Conservation (phyloP, 1,139 yeast species). For the Hanseniaspora gamundiae region DNA sequence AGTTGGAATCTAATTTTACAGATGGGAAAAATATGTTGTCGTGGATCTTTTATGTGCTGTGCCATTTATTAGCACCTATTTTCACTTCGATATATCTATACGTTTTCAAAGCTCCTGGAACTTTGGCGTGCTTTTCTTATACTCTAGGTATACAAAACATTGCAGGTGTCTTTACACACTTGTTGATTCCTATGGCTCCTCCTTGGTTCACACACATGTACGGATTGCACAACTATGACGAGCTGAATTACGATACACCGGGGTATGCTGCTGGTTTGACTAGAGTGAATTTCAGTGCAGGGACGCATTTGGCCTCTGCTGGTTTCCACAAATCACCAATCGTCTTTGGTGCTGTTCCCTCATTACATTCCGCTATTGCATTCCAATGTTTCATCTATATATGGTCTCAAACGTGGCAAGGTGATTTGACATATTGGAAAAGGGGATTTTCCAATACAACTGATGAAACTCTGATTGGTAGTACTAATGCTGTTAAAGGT, state of each 20-base stretch:
- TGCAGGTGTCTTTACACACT: constrained; percentile 47
- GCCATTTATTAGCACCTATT: constrained; percentile 51
- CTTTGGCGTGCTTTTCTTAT: constrained; percentile 37
- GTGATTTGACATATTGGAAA: not conserved
- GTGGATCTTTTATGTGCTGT: constrained; percentile 48
- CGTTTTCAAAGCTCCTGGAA: constrained; percentile 56
- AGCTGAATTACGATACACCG: constrained; percentile 40
- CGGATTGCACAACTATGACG: constrained; percentile 40
- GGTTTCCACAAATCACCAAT: constrained; percentile 59
- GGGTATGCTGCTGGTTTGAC: constrained; percentile 64
- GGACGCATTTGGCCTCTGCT: constrained; percentile 46
- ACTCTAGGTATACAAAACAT: constrained; percentile 50
- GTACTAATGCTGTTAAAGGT: too few species aligned
- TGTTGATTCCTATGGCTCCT: constrained; percentile 53
- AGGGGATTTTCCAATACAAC: not conserved
- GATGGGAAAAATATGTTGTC: constrained; percentile 40
- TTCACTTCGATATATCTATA: constrained; percentile 50
- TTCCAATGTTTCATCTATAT: constrained; percentile 36
- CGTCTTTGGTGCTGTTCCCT: constrained; percentile 62
- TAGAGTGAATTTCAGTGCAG: constrained; percentile 49
- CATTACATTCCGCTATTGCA: constrained; percentile 55
- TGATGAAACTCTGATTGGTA: not conserved
- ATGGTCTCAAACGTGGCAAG: not conserved
- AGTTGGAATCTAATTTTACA: constrained; percentile 21
- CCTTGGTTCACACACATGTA: constrained; percentile 59